Percentiles rank a stretch among this genome's conserved stretches.
Evolutionary conservation across 2,329 filamentous ascomycete genomes (phyloP).

Genomic region (Berkeleyomyces rouxiae): DNA sequence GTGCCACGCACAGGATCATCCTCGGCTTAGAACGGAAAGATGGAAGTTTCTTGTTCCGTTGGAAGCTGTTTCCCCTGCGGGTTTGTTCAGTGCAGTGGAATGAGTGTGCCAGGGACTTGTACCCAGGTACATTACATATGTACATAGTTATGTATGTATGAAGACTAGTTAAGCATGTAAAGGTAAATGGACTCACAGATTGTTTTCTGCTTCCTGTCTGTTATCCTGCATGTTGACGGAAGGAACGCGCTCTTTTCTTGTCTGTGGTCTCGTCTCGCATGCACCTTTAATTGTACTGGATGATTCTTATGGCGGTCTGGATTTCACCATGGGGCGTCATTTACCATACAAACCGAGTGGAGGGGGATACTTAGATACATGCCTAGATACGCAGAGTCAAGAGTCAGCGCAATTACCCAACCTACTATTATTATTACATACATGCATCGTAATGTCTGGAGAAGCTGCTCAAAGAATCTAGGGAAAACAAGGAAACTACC

Average conservation of each 20-base stretch:
- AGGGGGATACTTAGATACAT: not conserved
- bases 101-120: not conserved
- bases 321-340: not conserved
- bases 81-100: not conserved
- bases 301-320: not conserved
- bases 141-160: too few relatives aligned
- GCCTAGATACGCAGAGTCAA: not conserved
- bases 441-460: not conserved
- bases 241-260: not conserved
- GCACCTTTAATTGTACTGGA: too few relatives aligned
- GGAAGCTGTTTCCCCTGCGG: not conserved
- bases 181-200: not conserved
- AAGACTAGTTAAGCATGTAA: not conserved
- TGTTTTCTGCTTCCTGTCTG: not conserved
- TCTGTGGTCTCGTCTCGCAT: too few relatives aligned
- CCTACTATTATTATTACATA: not conserved
- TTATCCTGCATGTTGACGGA: not conserved
- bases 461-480: too few relatives aligned
- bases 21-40: slow-evolving; percentile 1
- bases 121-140: not conserved
- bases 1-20: not conserved
- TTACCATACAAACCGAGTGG: not conserved
- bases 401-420: not conserved
- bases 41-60: slow-evolving; percentile 3
- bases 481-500: not conserved